Evolutionary conservation across 306 rosid species (phyloP).

Genomic region (Myrica gale): DNA sequence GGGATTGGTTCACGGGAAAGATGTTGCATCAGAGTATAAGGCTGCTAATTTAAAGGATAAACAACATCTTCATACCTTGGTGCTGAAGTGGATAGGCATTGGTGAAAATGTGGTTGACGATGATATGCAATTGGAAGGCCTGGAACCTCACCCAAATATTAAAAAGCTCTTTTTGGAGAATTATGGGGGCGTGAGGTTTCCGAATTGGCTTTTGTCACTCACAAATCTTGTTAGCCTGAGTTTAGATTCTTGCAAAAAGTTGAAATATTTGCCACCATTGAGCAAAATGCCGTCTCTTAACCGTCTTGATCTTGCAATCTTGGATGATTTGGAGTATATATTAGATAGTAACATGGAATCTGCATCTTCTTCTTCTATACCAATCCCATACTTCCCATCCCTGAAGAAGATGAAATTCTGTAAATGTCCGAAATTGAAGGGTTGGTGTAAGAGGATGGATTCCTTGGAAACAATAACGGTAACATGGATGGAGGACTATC

Average conservation of each 20-base stretch:
- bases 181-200: neutral
- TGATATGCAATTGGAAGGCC: neutral
- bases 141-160: slow-evolving; percentile 11
- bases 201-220: slow-evolving; percentile 19
- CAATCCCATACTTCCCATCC: slow-evolving; percentile 22
- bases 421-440: neutral
- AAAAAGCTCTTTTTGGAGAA: accelerated
- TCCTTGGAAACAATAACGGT: too few relatives aligned
- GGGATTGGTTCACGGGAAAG: too few relatives aligned
- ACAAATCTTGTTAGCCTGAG: neutral
- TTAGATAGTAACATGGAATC: neutral
- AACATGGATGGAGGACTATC: neutral
- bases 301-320: accelerated
- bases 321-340: neutral
- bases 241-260: accelerated
- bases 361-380: neutral
- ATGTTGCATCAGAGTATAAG: too few relatives aligned
- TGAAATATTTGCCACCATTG: slow-evolving; percentile 12
- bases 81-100: neutral
- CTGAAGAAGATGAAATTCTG: accelerated
- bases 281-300: slow-evolving; percentile 25
- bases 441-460: slow-evolving; percentile 22
- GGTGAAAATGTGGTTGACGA: too few relatives aligned
- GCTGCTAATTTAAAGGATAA: neutral
- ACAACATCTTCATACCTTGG: neutral